phyloP scores from a whole-genome alignment of 441 rosid genomes.

The Croton setiger region DNA sequence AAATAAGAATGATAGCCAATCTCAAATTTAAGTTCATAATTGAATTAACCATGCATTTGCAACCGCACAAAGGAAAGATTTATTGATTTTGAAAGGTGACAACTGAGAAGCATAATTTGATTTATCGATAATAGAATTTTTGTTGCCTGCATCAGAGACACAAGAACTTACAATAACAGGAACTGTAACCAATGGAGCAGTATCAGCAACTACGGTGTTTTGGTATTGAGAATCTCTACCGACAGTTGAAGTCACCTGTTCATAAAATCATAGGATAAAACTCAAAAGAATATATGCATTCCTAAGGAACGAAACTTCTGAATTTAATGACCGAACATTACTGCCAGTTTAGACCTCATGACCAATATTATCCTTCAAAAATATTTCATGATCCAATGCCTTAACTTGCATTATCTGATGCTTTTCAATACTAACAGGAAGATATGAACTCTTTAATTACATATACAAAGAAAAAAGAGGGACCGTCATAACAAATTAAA shows the following conservation, averaged over 20 bases:
- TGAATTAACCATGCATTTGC: conserved; percentile 5
- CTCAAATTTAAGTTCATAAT: not conserved
- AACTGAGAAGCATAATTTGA: not conserved
- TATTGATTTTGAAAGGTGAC: not conserved
- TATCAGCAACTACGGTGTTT: conserved; percentile 58
- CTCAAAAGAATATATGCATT: conserved; percentile 1
- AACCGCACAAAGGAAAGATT: not conserved
- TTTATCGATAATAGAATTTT: not conserved
- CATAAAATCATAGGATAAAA: conserved; percentile 24
- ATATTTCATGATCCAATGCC: not conserved
- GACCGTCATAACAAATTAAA: too few relatives aligned
- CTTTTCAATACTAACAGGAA: not conserved
- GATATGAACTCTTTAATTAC: too few relatives aligned
- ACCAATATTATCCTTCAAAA: not conserved
- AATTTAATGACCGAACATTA: not conserved
- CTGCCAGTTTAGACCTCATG: not conserved
- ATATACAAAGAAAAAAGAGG: too few relatives aligned
- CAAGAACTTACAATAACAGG: conserved; percentile 72
- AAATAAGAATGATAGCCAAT: not conserved
- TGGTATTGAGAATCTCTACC: conserved; percentile 78
- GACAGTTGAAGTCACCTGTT: conserved; percentile 75
- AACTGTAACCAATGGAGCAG: conserved; percentile 54
- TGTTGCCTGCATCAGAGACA: conserved; percentile 5
- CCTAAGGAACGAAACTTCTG: not conserved
- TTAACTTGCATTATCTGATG: not conserved